Evolutionary conservation across 2,329 filamentous ascomycete species (phyloP).

Genomic region (Trichocomaceae sp.): DNA sequence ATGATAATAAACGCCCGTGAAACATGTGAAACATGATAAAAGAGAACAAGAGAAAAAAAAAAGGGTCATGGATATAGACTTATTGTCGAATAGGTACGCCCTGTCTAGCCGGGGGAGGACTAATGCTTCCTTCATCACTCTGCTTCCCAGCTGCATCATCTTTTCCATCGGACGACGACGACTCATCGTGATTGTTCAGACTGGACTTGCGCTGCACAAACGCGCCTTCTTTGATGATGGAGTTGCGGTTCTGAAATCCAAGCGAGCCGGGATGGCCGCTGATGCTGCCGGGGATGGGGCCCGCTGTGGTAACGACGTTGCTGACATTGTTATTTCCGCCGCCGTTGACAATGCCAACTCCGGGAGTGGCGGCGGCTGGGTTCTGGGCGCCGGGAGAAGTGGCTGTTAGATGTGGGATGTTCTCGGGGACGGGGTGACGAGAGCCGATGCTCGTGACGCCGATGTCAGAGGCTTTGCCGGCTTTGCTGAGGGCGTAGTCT

Average conservation of each 20-base stretch:
- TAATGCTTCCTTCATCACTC: conserved; percentile 38
- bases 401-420: conserved; percentile 82
- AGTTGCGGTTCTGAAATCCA: conserved; percentile 61
- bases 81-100: conserved; percentile 61
- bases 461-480: conserved; percentile 89
- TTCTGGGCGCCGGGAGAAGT: conserved; percentile 45
- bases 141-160: conserved; percentile 43
- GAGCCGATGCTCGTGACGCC: conserved; percentile 91
- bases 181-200: conserved; percentile 38
- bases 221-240: conserved; percentile 72
- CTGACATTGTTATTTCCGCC: neutral
- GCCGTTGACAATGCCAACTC: neutral
- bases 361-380: conserved; percentile 18
- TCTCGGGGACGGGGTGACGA: conserved; percentile 89
- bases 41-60: conserved; percentile 12
- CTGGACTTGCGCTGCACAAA: conserved; percentile 79
- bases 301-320: neutral
- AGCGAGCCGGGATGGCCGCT: conserved; percentile 34
- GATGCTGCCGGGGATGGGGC: conserved; percentile 37
- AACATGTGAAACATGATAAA: neutral
- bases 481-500: conserved; percentile 94
- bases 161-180: conserved; percentile 16
- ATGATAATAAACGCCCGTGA: neutral
- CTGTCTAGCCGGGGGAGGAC: conserved; percentile 42
- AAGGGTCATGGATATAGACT: conserved; percentile 12